Base-by-base conservation (phyloP, 139 green algal genomes). In the Tetradesmus lagerheimii region DNA sequence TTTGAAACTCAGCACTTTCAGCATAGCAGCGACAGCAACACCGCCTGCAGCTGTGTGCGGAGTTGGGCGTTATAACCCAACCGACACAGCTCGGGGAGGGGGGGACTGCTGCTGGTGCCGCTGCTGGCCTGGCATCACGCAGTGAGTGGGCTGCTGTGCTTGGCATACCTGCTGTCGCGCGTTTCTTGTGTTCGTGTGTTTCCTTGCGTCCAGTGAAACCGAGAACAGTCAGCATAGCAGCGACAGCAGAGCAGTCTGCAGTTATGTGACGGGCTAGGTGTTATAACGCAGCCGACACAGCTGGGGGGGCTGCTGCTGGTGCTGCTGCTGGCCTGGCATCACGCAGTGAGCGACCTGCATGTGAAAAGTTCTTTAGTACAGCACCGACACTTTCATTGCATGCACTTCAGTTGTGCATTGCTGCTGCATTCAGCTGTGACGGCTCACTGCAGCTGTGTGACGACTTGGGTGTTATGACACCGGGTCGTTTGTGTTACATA, bases 91-190 rank as follows among this genome's bases (percentile, higher is more conserved):
- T 95, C n/a, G n/a, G n/a, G n/a, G n/a, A n/a, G n/a, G 31, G 87
- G 89, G 12, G 91, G 90, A 27, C 74, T 96, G 27, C 93, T 91
- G 91, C 81, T 97, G 5, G 84, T 93, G 38, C 94, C 93, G 2
- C 79, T 97, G 16, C 84, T 92, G 35, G 71, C 87, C 18, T 81
- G 35, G 35, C 37, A 47, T 12, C 37, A 82, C 15, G 23, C 23
- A 34, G 76, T 82, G 37, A 25, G 12, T 57, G 45, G 11, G 11
- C 11, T 57, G 45, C 45, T n/a, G n/a, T n/a, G n/a, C n/a, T n/a
- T n/a, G n/a, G n/a, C n/a, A n/a, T n/a, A n/a, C n/a, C n/a, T n/a
- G n/a, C n/a, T n/a, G n/a, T n/a, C n/a, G n/a, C n/a, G n/a, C n/a
- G n/a, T n/a, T n/a, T n/a, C n/a, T n/a, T n/a, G n/a, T n/a, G n/a